A percentile compares a stretch with the other conserved stretches of the same genome.
Evolutionary conservation across 2,329 filamentous ascomycete species (phyloP).

Genomic region (Hypocrella siamensis): DNA sequence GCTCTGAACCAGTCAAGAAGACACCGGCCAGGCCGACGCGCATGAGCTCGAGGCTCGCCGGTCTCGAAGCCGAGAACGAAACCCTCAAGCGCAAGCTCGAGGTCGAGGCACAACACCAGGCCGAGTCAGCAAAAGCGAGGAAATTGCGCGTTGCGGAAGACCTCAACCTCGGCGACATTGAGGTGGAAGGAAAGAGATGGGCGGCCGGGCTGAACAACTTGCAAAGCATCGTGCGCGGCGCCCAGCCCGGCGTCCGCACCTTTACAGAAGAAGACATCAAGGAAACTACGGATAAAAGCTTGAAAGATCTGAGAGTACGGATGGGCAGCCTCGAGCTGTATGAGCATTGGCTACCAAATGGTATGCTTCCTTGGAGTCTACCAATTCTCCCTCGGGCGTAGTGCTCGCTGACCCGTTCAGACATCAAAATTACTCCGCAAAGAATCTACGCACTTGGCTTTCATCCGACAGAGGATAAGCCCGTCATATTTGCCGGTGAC

Average conservation of each 20-base stretch:
- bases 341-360: conserved; percentile 67
- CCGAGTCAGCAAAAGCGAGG: conserved; percentile 37
- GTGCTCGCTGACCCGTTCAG: conserved; percentile 22
- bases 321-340: conserved; percentile 71
- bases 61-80: conserved; percentile 30
- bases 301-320: conserved; percentile 57
- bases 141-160: conserved; percentile 35
- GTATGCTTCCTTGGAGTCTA: no score
- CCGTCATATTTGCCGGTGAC: conserved; percentile 83
- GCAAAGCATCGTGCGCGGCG: conserved; percentile 40
- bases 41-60: conserved; percentile 42
- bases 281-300: conserved; percentile 59
- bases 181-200: conserved; percentile 68
- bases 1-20: conserved; percentile 27
- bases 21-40: conserved; percentile 35
- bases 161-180: conserved; percentile 59
- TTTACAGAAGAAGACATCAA: conserved; percentile 75
- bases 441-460: conserved; percentile 77
- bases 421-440: conserved; percentile 83
- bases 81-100: conserved; percentile 34
- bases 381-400: not conserved
- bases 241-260: conserved; percentile 67
- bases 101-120: conserved; percentile 29
- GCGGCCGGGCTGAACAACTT: conserved; percentile 52
- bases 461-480: conserved; percentile 74